Conservation (phyloP, 208 protist genomes). For the Leishmania aethiopica region DNA sequence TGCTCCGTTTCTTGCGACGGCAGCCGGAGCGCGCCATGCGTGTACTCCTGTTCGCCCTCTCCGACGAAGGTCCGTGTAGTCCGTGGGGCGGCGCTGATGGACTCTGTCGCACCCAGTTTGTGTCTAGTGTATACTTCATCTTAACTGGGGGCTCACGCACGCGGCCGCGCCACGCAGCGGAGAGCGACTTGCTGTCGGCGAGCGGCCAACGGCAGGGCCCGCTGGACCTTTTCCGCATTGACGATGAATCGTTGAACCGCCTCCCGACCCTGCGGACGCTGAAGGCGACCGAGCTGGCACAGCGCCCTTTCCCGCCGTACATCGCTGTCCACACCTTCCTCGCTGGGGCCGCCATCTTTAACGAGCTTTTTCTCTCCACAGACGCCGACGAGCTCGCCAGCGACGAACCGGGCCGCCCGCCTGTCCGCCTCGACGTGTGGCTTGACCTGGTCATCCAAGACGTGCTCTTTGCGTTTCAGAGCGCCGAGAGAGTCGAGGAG, state of each 20-base stretch:
- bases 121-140: conserved; percentile 33
- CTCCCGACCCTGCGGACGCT: conserved; percentile 18
- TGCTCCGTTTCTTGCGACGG: conserved; percentile 41
- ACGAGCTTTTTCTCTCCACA: conserved; percentile 25
- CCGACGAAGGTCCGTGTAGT: conserved; percentile 40
- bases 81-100: conserved; percentile 35
- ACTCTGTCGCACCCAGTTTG: conserved; percentile 29
- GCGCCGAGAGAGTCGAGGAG: conserved; percentile 36
- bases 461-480: conserved; percentile 56
- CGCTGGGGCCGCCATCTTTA: conserved; percentile 22
- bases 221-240: conserved; percentile 20
- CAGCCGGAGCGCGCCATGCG: conserved; percentile 36
- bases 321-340: conserved; percentile 41
- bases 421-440: conserved; percentile 32
- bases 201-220: neutral
- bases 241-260: conserved; percentile 4
- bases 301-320: conserved; percentile 56
- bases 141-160: conserved; percentile 24
- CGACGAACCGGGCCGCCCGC: neutral
- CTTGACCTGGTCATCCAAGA: conserved; percentile 46
- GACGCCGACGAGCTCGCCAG: neutral
- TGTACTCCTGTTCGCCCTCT: conserved; percentile 41
- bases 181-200: neutral
- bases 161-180: conserved; percentile 8
- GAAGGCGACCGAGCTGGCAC: conserved; percentile 32